These are phyloP conservation scores for Melocanna baccifera DNA, from an alignment of 176 grass and related monocot species.

Conservation along the genomic window DNA sequence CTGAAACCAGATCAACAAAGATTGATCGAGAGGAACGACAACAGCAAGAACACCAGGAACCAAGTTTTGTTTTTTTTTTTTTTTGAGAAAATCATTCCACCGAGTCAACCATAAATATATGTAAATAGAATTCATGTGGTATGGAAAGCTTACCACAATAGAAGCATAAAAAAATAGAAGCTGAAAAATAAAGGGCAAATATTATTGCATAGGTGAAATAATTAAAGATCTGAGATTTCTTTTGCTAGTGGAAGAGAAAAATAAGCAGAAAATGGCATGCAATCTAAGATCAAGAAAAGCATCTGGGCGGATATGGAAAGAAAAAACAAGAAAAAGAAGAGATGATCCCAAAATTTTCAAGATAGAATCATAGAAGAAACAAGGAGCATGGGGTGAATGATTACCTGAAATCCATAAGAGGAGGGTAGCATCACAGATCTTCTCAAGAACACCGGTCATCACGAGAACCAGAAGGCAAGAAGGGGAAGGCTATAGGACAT, in stretches of 20 bases:
- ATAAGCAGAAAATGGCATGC: not conserved
- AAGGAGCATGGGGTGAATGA: not conserved
- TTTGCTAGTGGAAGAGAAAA: not conserved
- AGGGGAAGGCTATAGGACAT: not conserved
- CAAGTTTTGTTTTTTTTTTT: too few relatives aligned
- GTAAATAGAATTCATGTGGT: not conserved
- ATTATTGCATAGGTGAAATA: not conserved
- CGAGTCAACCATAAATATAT: not conserved
- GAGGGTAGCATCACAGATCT: not conserved
- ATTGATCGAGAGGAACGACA: not conserved
- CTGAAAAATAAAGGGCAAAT: not conserved
- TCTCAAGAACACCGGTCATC: not conserved
- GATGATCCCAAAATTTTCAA: not conserved
- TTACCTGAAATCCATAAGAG: not conserved
- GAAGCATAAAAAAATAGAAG: not conserved
- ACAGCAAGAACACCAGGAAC: not conserved
- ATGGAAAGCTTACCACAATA: not conserved
- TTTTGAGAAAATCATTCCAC: not conserved
- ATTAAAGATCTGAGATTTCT: not conserved
- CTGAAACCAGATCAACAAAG: not conserved
- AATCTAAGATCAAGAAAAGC: not conserved
- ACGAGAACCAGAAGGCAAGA: not conserved
- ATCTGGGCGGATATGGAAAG: not conserved
- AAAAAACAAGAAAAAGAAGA: not conserved
- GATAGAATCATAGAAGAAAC: not conserved